Base-by-base conservation (phyloP, 2,329 filamentous ascomycete genomes). In the Aspergillus sp. region DNA sequence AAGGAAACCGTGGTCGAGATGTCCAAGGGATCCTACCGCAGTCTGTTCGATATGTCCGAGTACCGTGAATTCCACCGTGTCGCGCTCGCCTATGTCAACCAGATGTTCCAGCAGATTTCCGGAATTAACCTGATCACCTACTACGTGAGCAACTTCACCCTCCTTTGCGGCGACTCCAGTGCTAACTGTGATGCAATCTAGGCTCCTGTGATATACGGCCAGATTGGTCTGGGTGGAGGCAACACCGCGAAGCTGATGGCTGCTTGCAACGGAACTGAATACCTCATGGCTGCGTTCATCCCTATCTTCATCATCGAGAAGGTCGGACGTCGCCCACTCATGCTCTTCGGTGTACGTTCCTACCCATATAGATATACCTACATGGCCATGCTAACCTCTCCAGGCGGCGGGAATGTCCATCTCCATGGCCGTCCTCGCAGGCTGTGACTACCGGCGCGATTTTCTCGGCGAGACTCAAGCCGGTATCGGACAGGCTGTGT, bases 371-470 rank as follows among this genome's bases (percentile, higher is more conserved):
- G 18, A 2, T 20, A 15, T 22, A 24, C 7, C 6, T n/a, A n/a
- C n/a, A n/a, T n/a, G n/a, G n/a, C n/a, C 7, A 17, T 43, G 18
- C 47, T 56, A 47, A 50, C 15, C 11, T 8, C 1, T 7, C 7
- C 41, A 57, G 55, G 84, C 85, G 0, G 74, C 83, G 30, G 85
- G 85, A 0, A 86, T 87, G 77, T 84, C 84, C 30, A 68, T 81
- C 2, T 85, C 83, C 49, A 90, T 91, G 88, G 82, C 85, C 1
- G 80, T 90, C 22, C 67, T 82, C 1, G 75, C 78, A 4, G 67
- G 71, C 24, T 63, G 66, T 12, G 49, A 57, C 55, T 54, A 54
- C 26, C 55, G 48, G 17, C 36, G 47, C 17, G 18, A 18, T 1
- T 7, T 26, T 45, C 53, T 60, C 17, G 57, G 48, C 12, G 59